Base-by-base conservation (phyloP, 2,329 filamentous ascomycete genomes). In the Boeremia lycopersici region DNA sequence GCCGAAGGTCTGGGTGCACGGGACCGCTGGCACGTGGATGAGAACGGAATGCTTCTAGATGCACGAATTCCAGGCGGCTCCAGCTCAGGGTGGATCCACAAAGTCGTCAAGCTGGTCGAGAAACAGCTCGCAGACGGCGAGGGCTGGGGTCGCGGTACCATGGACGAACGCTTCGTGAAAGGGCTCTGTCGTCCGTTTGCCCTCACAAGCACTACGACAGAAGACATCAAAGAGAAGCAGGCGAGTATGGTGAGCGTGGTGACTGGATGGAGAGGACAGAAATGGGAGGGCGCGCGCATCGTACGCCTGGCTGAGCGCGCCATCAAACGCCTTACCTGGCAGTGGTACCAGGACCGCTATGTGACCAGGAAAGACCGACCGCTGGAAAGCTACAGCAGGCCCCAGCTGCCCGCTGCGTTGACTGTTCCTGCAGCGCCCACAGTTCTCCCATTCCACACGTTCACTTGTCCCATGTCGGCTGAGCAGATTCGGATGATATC, bases 361-460 rank as follows among this genome's bases (percentile, higher is more conserved):
- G 76, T 92, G 48, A 81, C 80, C 11, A 53, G 82, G 81, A 59
- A 81, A 60, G 81, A 85, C 50, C 82, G 85, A 19, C 76, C 83
- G 4, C 63, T 77, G 6, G 81, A 81, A 10, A 81, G 78, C 62
- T 97, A 97, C 72, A 77, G 79, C 30, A 82, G 95, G 46, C 90
- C 91, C 10, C 86, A 86, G 56, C 79, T 96, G 10, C 95, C 93
- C 4, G 75, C 81, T 3, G 83, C 82, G 36, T 80, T 99, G 29
- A 84, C 89, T 0, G 84, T 96, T 9, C 95, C 95, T 4, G 87
- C 90, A 28, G 93, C 95, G 6, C 95, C 95, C 2, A 99, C 95
- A 0, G 93, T 99, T 1, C 81, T 99, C 1, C 95, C 95, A 0
- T 99, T 99, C 70, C 95, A 99, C 74, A 98, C 95, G 0, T 99